These are phyloP conservation scores for Dryadomyces quercivorus DNA, from an alignment of 2,329 filamentous ascomycete species.

Conservation along the genomic window DNA sequence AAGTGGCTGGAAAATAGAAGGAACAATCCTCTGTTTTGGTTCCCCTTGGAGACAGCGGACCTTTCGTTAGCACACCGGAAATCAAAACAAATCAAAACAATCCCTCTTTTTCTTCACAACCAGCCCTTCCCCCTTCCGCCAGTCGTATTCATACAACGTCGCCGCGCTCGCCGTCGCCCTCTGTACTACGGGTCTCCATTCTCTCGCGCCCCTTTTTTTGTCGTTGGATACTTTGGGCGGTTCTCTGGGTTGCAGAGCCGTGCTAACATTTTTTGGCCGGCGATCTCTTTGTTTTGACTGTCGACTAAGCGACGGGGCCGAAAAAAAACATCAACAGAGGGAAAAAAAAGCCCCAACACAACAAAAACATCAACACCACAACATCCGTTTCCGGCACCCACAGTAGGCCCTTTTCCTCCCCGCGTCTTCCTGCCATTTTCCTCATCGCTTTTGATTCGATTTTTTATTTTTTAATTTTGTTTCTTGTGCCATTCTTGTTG, in stretches of 20 bases:
- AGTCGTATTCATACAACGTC: conserved; percentile 2
- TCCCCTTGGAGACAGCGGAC: conserved; percentile 14
- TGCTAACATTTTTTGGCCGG: neutral
- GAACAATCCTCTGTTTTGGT: conserved; percentile 9
- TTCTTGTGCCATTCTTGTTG: neutral
- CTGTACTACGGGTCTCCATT: neutral
- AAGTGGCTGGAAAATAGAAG: conserved; percentile 5
- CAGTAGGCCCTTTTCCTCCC: neutral
- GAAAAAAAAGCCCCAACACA: neutral
- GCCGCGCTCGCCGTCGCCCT: neutral
- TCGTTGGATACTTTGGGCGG: conserved; percentile 8
- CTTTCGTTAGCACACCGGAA: conserved; percentile 12
- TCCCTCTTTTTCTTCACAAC: conserved; percentile 4
- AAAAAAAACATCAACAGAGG: conserved; percentile 7
- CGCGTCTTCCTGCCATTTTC: neutral
- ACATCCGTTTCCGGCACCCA: conserved; percentile 1
- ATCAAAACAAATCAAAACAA: conserved; percentile 17
- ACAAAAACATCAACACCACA: conserved; percentile 9
- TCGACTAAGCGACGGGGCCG: conserved; percentile 5
- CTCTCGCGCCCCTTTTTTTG: neutral
- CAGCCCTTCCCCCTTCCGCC: conserved; percentile 1
- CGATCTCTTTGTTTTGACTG: conserved; percentile 7
- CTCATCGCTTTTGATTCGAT: neutral
- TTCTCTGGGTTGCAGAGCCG: neutral
- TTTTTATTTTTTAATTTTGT: neutral